Evolutionary conservation across 108 stramenopile species (phyloP).

Genomic region (Skeletonema potamos): DNA sequence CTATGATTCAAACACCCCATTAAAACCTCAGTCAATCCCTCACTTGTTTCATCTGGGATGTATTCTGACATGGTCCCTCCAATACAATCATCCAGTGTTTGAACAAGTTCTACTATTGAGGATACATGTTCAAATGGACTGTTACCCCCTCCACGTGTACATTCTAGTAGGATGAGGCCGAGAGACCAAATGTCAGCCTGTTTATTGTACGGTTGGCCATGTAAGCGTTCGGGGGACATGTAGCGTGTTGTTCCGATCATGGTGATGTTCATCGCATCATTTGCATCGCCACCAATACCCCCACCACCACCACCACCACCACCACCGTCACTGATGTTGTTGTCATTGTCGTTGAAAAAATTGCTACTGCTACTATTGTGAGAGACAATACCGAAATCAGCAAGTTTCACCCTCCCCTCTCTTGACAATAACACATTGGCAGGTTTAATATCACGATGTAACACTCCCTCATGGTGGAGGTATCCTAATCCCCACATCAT

Average conservation of each 20-base stretch:
- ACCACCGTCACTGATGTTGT: too few relatives aligned
- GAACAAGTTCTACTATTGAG: constrained; percentile 58
- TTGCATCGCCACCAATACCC: constrained; percentile 13
- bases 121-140: constrained; percentile 58
- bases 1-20: constrained; percentile 43
- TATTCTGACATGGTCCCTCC: constrained; percentile 22
- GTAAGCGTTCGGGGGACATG: constrained; percentile 91
- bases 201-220: constrained; percentile 67
- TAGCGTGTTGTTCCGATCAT: constrained; percentile 86
- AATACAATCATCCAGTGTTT: constrained; percentile 58
- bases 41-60: constrained; percentile 29
- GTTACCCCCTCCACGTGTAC: constrained; percentile 39
- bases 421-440: constrained; percentile 82
- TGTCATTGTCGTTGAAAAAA: too few relatives aligned
- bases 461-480: constrained; percentile 76
- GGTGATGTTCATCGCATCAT: constrained; percentile 63
- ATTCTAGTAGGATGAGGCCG: constrained; percentile 84
- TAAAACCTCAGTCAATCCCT: constrained; percentile 49
- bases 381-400: constrained; percentile 90
- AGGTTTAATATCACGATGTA: constrained; percentile 94
- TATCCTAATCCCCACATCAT: constrained; percentile 83
- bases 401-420: constrained; percentile 82
- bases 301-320: too few relatives aligned
- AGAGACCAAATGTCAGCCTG: constrained; percentile 89
- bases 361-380: not conserved